Base-by-base conservation (phyloP, 306 rosid species). In the Vigna angularis region DNA sequence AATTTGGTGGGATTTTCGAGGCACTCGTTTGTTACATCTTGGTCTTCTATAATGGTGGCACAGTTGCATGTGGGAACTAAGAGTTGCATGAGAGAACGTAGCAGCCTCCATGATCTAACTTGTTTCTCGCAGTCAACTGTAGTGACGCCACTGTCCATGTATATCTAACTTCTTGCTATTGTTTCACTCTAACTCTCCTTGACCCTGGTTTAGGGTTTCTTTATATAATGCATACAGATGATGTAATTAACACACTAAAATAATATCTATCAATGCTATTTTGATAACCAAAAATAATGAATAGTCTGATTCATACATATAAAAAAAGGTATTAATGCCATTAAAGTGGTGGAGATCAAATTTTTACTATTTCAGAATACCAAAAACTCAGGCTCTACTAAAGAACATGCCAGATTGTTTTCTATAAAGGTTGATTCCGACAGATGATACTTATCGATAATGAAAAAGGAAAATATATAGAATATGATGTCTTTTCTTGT, bases 91-190 rank as follows among this genome's bases (percentile, higher is more conserved):
- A 94, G 88, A 15, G 93, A 89, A 62, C 97, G 97, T 20, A 94
- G 90, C 15, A 94, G 83, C 76, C 90, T 85, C 97, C 97, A 94
- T 56, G 98, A 92, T 26, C 97, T 88, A 75, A 92, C 98, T 88
- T 94, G 95, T 53, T 92, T 94, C 18, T 94, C 95, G 85, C 98
- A 94, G 66, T 92, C 97, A 13, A 94, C 97, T 17, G 87, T 72
- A 72, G 93, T 88, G 74, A 89, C 85, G 4, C 81, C 81, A 59
- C 20, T 70, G 30, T 61, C 74, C 48, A 86, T 57, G 81, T 71
- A 6, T 50, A 70, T 62, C 55, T 78, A 53, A 20, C 38, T 57
- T 75, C 62, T 50, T 20, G 2, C 36, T 18, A 17, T 66, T 40
- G 3, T 66, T 20, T 12, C 36, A 44, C 0, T 66, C 17, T 20